phyloP scores from a whole-genome alignment of 164 flowering plant genomes.

The Echeveria elegans region DNA sequence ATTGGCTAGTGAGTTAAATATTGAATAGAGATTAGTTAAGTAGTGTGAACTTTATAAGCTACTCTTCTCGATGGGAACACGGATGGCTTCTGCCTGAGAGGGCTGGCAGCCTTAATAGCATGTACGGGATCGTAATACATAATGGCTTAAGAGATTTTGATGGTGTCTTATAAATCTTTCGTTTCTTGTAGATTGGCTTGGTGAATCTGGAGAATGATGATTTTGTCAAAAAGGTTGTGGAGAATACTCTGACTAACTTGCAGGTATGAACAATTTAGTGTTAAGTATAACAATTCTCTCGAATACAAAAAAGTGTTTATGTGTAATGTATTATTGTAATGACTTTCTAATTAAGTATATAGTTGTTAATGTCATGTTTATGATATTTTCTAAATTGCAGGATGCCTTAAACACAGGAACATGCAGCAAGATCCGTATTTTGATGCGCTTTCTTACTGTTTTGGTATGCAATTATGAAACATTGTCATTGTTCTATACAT shows the following conservation, averaged over 20 bases:
- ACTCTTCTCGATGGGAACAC: background rate
- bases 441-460: slow-evolving; percentile 74
- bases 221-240: slow-evolving; percentile 52
- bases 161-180: background rate
- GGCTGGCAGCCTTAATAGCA: background rate
- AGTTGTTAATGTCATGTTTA: background rate
- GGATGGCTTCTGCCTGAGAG: background rate
- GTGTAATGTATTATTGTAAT: no score
- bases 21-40: no score
- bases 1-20: background rate
- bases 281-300: background rate
- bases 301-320: no score
- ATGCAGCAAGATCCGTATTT: slow-evolving; percentile 67
- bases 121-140: background rate
- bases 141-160: background rate
- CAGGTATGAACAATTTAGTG: slow-evolving; percentile 42
- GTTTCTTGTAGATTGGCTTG: slow-evolving; percentile 59
- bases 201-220: slow-evolving; percentile 85
- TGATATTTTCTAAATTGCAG: slow-evolving; percentile 28
- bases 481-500: background rate
- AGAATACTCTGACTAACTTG: slow-evolving; percentile 45
- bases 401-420: slow-evolving; percentile 58
- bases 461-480: slow-evolving; percentile 45
- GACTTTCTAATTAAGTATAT: no score
- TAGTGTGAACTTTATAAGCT: background rate